Conservation (phyloP, 352 stramenopile genomes). For the Achlya hypogyna region DNA sequence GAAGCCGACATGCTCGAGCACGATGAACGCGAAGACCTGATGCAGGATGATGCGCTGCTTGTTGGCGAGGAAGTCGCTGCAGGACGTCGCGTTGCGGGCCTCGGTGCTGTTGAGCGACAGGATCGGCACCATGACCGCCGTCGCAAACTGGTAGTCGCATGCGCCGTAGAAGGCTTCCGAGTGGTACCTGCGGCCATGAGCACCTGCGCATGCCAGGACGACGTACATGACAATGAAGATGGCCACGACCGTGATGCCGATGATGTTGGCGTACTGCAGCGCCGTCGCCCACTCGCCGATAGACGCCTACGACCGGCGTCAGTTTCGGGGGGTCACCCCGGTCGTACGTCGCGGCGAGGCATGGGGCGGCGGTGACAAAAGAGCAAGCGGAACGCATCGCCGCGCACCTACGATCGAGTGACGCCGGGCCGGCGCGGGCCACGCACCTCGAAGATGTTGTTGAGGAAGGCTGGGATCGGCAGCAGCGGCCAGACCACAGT, state of each 20-base stretch:
- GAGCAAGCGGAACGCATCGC: constrained; percentile 20
- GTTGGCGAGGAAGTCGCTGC: constrained; percentile 35
- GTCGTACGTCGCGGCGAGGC: constrained; percentile 15
- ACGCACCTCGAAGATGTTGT: constrained; percentile 21
- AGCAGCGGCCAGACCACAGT: constrained; percentile 25
- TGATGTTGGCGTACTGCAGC: constrained; percentile 78
- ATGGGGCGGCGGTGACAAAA: constrained; percentile 22
- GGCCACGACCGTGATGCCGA: constrained; percentile 74
- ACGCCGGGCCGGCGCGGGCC: background rate
- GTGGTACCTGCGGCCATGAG: constrained; percentile 26
- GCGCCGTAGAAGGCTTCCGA: constrained; percentile 63
- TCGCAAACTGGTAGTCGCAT: constrained; percentile 63
- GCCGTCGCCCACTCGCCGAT: constrained; percentile 80
- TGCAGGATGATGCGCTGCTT: constrained; percentile 50
- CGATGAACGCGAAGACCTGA: constrained; percentile 72
- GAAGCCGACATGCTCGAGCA: constrained; percentile 77
- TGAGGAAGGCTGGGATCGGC: constrained; percentile 22
- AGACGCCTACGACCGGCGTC: constrained; percentile 23
- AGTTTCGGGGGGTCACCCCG: background rate
- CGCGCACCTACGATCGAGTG: background rate
- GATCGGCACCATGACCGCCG: constrained; percentile 71
- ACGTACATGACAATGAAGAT: constrained; percentile 68
- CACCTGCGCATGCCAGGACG: background rate
- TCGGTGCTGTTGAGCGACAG: constrained; percentile 37
- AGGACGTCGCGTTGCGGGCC: constrained; percentile 29